Base-by-base conservation (phyloP, 1,139 yeast genomes). In the Saccharomycopsis crataegensis region DNA sequence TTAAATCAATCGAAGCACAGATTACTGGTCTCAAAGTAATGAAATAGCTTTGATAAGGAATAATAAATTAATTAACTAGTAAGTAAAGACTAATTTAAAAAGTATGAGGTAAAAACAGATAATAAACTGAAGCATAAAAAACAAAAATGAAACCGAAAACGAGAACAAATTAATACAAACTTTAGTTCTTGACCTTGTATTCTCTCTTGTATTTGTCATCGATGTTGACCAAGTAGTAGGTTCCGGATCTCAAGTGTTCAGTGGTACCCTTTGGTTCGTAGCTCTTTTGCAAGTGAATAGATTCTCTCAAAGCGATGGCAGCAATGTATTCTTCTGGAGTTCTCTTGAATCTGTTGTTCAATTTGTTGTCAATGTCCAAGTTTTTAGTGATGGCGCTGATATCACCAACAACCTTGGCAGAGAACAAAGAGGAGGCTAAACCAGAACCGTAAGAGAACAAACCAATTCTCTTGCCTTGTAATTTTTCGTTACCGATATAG, bases 391-490 rank as follows among this genome's bases (percentile, higher is more conserved):
- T 85, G 57, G 77, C 61, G 44, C 86, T 73, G 60, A 93, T 76
- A 70, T 93, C 99, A 58, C 95, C 96, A 62, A 77, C 79, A 59
- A 94, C 87, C 59, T 75, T 80, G 61, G 83, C 81, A 40, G 96
- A 85, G 73, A 82, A 86, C 71, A 94, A 76, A 48, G 96, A 82
- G 31, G 99, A 80, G 50, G 99, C 99, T 60, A 93, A 80, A 65
- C 99, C 99, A 34, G 99, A 93, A 61, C 99, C 99, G 71, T 94
- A 94, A 32, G 99, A 93, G 76, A 91, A 94, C 62, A 91, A 69
- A 64, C 96, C 95, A 65, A 94, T 76, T 71, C 97, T 83, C 77
- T 91, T 89, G 64, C 79, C 80, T 69, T 83, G 88, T 63, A 91
- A 78, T 53, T 78, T 73, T 51, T 83, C 94, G 54, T 80, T 76